Evolutionary conservation across 495 filamentous ascomycete species (phyloP).

Genomic region (Tuber brumale): DNA sequence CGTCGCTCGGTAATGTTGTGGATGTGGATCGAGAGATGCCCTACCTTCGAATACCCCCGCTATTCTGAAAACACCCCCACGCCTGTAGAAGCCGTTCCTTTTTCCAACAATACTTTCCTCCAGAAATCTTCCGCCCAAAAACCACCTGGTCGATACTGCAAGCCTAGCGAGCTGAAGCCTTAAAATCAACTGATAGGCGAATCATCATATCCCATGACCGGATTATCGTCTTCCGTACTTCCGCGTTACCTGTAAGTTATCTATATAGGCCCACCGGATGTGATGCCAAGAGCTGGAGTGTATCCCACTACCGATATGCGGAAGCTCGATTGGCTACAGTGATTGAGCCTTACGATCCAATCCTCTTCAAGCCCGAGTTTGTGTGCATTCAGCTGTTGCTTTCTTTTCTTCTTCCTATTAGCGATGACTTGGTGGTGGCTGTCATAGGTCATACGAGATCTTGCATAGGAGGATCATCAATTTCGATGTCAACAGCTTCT

Average conservation of each 20-base stretch:
- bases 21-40: neutral
- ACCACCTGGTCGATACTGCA: neutral
- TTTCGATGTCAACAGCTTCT: neutral
- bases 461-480: neutral
- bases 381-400: neutral
- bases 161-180: neutral
- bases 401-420: neutral
- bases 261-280: neutral
- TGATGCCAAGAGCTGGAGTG: neutral
- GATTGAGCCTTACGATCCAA: neutral
- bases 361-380: neutral
- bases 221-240: neutral
- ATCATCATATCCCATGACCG: neutral
- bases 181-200: neutral
- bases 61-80: neutral
- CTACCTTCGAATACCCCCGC: neutral
- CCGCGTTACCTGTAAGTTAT: neutral
- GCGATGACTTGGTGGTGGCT: neutral
- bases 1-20: neutral
- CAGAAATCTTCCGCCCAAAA: neutral
- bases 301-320: neutral
- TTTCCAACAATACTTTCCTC: neutral
- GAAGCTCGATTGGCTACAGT: neutral
- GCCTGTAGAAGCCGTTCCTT: neutral
- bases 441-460: neutral